Base-by-base conservation (phyloP, 2,329 filamentous ascomycete species). In the Thielaviopsis euricoi region DNA sequence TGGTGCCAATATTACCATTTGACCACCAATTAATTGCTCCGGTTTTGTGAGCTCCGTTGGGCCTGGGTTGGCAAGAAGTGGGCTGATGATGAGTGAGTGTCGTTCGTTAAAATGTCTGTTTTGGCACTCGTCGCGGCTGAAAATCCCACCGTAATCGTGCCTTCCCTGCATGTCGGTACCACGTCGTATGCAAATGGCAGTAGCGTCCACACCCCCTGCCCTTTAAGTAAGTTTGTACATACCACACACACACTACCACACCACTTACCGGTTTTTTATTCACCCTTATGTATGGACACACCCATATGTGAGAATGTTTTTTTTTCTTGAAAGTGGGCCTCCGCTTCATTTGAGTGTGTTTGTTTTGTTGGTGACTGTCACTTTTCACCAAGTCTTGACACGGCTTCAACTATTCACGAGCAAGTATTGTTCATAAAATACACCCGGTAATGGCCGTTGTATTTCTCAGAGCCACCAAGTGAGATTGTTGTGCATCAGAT, bases 11-110 rank as follows among this genome's bases (percentile, higher is more conserved):
- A 43, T 4, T 43, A 43, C 29, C 7, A 43, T 43, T 15, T 17
- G 3, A 43, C 17, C 37, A 43, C 37, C 37, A 43, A 43, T 43
- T 43, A 43, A 43, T 43, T 43, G 29, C 29, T 43, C 13, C 37
- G 37, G 15, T 43, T 43, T 43, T n/a, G 22, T 40, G 48, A 50
- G 15, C 43, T 43, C 48, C 53, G 29, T 26, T 48, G 48, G 33
- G 49, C 58, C 50, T 51, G 50, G 51, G 58, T 56, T 53, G n/a
- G 29, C 33, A 25, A 40, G 51, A 59, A 59, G 54, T 59, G 58
- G 58, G 58, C 58, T 59, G 58, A 59, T 59, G 33, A 56, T 59
- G 58, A 50, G 43, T 29, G 25, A 59, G 58, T 59, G 58, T 59
- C 58, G 58, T 59, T 59, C 58, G 58, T 59, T 59, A 53, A 53